phyloP scores from a whole-genome alignment of 1,284 basidiomycete genomes.

The Chalciporus sp. region DNA sequence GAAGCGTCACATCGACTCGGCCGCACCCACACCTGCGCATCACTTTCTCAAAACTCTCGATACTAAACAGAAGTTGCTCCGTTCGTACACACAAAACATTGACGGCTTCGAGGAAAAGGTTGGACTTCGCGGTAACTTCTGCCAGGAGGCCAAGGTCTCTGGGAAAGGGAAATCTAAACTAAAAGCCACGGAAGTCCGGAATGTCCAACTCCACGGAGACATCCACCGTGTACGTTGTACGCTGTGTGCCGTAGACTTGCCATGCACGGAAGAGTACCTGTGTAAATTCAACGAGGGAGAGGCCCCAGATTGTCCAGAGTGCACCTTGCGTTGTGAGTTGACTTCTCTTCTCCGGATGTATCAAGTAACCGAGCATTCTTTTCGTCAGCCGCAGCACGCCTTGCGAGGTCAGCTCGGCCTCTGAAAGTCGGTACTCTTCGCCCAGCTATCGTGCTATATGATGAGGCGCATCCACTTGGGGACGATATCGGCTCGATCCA shows the following conservation, averaged over 20 bases:
- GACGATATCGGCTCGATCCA: constrained; percentile 85
- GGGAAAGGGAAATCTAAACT: constrained; percentile 68
- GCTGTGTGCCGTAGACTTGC: constrained; percentile 76
- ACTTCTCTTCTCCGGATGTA: background rate
- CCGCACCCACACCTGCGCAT: constrained; percentile 86
- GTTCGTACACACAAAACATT: constrained; percentile 95
- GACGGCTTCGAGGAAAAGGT: constrained; percentile 87
- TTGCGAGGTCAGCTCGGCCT: constrained; percentile 79
- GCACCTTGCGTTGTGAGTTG: constrained; percentile 71
- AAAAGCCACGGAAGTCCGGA: constrained; percentile 70
- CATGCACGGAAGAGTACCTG: constrained; percentile 65
- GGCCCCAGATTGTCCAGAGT: constrained; percentile 84
- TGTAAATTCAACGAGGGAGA: constrained; percentile 65
- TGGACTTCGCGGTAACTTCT: constrained; percentile 71
- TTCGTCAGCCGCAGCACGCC: constrained; percentile 66
- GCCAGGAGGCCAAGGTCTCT: constrained; percentile 49
- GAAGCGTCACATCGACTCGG: constrained; percentile 78
- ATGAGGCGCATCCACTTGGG: constrained; percentile 85
- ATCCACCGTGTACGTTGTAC: constrained; percentile 87
- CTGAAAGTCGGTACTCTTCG: constrained; percentile 79
- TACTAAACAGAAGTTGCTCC: constrained; percentile 79
- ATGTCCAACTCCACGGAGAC: constrained; percentile 91
- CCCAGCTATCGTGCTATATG: constrained; percentile 89
- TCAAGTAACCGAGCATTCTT: background rate
- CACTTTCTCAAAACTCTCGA: constrained; percentile 87